Conservation (phyloP, 148 eudicot species). For the Camellia granthamiana region DNA sequence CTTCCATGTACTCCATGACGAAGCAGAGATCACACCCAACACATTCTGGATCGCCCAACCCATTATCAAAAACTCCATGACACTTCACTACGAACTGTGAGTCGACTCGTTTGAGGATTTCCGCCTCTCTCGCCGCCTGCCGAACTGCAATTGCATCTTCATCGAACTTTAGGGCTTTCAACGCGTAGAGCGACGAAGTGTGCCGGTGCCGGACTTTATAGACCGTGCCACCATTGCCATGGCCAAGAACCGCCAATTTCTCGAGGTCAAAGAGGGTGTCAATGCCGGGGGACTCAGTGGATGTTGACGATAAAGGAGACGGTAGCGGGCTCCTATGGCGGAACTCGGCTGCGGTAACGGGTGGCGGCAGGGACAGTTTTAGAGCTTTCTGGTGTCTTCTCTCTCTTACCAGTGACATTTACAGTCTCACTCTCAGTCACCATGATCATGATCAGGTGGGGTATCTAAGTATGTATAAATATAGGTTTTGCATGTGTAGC, state of each 20-base stretch:
- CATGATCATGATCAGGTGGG: neutral
- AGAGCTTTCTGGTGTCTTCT: constrained; percentile 20
- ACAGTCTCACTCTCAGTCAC: neutral
- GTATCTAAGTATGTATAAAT: no score
- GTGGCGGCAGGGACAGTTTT: constrained; percentile 12
- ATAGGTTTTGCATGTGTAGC: no score
- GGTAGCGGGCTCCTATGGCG: neutral
- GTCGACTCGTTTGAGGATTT: constrained; percentile 24
- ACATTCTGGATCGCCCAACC: neutral
- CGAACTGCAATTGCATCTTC: constrained; percentile 1
- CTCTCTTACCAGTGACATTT: constrained; percentile 20
- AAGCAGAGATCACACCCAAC: constrained; percentile 17
- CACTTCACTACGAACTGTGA: constrained; percentile 25
- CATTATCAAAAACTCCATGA: constrained; percentile 20
- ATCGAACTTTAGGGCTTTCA: constrained; percentile 22
- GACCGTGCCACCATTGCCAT: constrained; percentile 28
- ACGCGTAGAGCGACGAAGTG: constrained; percentile 8
- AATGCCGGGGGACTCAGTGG: constrained; percentile 11
- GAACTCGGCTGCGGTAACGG: neutral
- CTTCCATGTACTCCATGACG: constrained; percentile 28
- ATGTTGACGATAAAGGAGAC: neutral
- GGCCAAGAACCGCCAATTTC: constrained; percentile 30
- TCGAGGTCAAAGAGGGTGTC: constrained; percentile 17
- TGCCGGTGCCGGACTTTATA: constrained; percentile 26
- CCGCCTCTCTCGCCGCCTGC: constrained; percentile 23